Evolutionary conservation across 2,329 filamentous ascomycete genomes (phyloP), one percentile per base, ranked within the genome.

Genomic region (Cladophialophora immunda): DNA sequence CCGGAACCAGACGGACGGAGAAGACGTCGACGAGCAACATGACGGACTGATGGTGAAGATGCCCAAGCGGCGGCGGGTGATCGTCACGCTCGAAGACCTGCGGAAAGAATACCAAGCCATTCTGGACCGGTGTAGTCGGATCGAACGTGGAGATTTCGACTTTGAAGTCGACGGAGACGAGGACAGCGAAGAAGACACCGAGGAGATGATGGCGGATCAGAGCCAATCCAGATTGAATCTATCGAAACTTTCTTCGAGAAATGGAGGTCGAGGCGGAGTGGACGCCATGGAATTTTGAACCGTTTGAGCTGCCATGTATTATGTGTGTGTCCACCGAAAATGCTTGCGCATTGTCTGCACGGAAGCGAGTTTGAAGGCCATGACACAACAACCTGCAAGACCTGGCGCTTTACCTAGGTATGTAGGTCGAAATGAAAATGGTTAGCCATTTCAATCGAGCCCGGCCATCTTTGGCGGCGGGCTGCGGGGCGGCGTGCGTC

Each of bases 61-160:
- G 52, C 32, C 72, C 70, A 72, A 73, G 62, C 69, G 72, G 72
- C 78, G 74, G 73, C 88, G 94, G 68, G 90, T 87, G 76, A 89
- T 98, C 38, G 86, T 98, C 17, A 97, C 92, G 34, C 81, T 99
- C 62, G 91, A 91, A 32, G 94, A 97, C 77, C 83, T 98, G 60
- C 87, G 94, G 75, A 92, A 90, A 78, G 91, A 94, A 76, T 99
- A 97, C 78, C 92, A 97, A 80, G 88, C 87, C 27, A 93, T 98
- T 79, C 81, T 99, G 75, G 95, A 99, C 79, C 86, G 93, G 69
- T 90, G 95, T 72, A 92, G 91, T 60, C 91, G 92, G 61, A 93
- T 97, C 77, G 90, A 95, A 79, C 92, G 92, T 75, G 93, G 96
- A 65, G 89, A 96, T 76, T 97, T 96, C 83, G 91, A 91, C 17